Evolutionary conservation across 2,329 filamentous ascomycete genomes (phyloP).

Genomic region (Colletotrichum sojae): DNA sequence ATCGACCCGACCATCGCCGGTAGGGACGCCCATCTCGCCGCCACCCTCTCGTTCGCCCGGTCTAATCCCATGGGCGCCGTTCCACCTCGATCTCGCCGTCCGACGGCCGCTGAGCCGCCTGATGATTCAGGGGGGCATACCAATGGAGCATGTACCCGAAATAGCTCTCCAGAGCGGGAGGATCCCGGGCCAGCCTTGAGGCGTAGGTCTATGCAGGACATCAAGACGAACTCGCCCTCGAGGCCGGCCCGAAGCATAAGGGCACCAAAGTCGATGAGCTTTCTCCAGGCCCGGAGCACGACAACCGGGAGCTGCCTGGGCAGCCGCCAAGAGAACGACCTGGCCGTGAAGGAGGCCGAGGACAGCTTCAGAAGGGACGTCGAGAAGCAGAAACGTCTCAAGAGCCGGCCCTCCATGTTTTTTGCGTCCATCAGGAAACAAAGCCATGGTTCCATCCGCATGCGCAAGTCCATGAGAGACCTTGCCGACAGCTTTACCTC

Average conservation of each 20-base stretch:
- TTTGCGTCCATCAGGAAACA: constrained; percentile 56
- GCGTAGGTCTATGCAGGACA: constrained; percentile 18
- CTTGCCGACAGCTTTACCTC: constrained; percentile 47
- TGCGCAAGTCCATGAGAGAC: constrained; percentile 66
- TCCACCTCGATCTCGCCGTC: too few relatives aligned
- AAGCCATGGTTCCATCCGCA: constrained; percentile 51
- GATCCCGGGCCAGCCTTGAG: neutral
- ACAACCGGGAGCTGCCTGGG: constrained; percentile 40
- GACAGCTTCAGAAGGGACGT: constrained; percentile 54
- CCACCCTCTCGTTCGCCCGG: constrained; percentile 70
- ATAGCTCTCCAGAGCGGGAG: constrained; percentile 3
- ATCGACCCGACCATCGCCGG: constrained; percentile 65
- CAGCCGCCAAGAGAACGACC: constrained; percentile 49
- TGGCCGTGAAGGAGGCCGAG: constrained; percentile 53
- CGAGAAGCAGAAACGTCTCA: constrained; percentile 52
- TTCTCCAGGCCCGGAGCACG: constrained; percentile 52
- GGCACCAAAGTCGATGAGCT: constrained; percentile 70
- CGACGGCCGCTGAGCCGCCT: too few relatives aligned
- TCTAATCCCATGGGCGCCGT: constrained; percentile 48
- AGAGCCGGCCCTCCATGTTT: constrained; percentile 59
- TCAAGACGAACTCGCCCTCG: neutral
- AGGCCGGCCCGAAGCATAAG: constrained; percentile 49
- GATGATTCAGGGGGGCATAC: constrained; percentile 41
- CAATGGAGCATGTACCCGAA: constrained; percentile 33
- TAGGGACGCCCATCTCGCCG: constrained; percentile 74